Conservation (phyloP, 345 rosid genomes). For the Lepidium aucheri region DNA sequence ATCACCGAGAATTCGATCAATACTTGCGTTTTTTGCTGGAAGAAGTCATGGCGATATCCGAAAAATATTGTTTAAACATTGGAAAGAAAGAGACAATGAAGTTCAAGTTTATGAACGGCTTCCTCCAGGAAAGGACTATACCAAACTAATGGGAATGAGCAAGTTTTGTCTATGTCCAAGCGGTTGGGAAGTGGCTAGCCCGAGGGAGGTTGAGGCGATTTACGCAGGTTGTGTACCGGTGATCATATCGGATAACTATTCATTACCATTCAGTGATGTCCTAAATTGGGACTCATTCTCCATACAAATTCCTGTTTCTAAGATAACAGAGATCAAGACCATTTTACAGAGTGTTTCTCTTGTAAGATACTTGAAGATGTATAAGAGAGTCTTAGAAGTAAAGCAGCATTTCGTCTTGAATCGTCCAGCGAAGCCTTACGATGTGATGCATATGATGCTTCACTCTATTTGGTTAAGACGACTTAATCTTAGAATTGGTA, state of each 20-base stretch:
- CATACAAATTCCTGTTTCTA: conserved; percentile 33
- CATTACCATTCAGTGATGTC: conserved; percentile 52
- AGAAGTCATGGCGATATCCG: conserved; percentile 35
- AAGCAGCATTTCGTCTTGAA: conserved; percentile 47
- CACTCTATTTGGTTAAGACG: conserved; percentile 64
- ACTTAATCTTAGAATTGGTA: conserved; percentile 39
- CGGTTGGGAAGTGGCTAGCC: conserved; percentile 39
- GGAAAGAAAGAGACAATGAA: conserved; percentile 39
- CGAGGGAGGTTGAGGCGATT: conserved; percentile 54
- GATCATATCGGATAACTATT: conserved; percentile 46
- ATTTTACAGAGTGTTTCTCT: conserved; percentile 36
- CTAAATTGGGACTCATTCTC: conserved; percentile 57
- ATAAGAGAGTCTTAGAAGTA: conserved; percentile 35
- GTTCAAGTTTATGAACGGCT: conserved; percentile 41
- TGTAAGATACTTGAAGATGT: conserved; percentile 36
- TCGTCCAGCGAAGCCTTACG: conserved; percentile 49
- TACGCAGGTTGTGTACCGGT: conserved; percentile 61
- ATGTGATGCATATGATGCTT: conserved; percentile 54
- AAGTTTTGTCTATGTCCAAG: conserved; percentile 56
- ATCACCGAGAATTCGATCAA: conserved; percentile 24
- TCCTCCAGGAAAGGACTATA: conserved; percentile 34
- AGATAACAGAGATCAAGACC: conserved; percentile 39
- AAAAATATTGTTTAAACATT: conserved; percentile 31
- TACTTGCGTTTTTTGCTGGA: conserved; percentile 46
- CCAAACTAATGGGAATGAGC: conserved; percentile 34